phyloP scores from a whole-genome alignment of 805 yeast species.

The Ogataea dorogensis region DNA sequence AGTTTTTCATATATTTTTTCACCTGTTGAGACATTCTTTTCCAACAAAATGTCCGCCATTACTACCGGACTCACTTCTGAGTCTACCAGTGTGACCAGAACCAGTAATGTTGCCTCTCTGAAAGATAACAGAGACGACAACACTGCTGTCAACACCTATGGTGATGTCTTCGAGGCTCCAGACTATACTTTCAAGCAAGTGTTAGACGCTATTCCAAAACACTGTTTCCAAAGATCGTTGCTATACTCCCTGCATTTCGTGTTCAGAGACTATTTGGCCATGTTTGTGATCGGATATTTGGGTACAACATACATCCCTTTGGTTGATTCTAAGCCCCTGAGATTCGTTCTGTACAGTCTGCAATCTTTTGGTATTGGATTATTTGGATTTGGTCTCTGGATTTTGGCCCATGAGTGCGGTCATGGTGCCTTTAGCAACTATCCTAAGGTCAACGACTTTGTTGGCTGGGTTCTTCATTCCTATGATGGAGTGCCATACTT shows the following conservation, averaged over 20 bases:
- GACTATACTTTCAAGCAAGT: constrained; percentile 60
- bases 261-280: constrained; percentile 47
- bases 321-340: constrained; percentile 33
- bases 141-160: constrained; percentile 50
- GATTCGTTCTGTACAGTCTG: constrained; percentile 43
- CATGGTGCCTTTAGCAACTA: constrained; percentile 61
- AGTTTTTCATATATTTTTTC: constrained; percentile 2
- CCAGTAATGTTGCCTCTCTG: constrained; percentile 27
- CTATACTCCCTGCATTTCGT: constrained; percentile 51
- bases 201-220: constrained; percentile 56
- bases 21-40: constrained; percentile 1
- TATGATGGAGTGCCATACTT: constrained; percentile 58
- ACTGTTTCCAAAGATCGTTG: constrained; percentile 56
- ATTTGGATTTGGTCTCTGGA: constrained; percentile 60
- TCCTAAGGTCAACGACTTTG: constrained; percentile 48
- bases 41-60: constrained; percentile 14
- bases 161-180: constrained; percentile 58
- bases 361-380: constrained; percentile 44
- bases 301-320: constrained; percentile 45
- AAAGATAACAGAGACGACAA: constrained; percentile 8
- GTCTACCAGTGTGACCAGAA: constrained; percentile 15
- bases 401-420: constrained; percentile 64
- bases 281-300: constrained; percentile 41
- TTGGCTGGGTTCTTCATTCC: constrained; percentile 63
- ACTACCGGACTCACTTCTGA: constrained; percentile 14